Conservation (phyloP, 1,284 basidiomycete species). For the Ustilago sp. region DNA sequence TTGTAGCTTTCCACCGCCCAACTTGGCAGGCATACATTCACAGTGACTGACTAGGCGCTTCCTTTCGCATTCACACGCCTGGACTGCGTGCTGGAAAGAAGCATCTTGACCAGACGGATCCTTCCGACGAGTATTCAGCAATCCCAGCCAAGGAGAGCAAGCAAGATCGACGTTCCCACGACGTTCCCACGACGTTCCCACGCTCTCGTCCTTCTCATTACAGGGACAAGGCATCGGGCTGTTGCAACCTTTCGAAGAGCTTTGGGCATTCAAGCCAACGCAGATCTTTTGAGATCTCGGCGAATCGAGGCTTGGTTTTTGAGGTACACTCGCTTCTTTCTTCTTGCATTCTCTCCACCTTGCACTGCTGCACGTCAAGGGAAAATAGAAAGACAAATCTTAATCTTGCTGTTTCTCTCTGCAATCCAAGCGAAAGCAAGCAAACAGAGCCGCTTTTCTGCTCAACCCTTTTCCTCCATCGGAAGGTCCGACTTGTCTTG, state of each 20-base stretch:
- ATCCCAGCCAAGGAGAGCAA: background rate
- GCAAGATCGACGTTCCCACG: constrained; percentile 5
- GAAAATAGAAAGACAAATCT: background rate
- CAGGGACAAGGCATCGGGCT: background rate
- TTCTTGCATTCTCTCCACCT: background rate
- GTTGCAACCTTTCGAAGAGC: background rate
- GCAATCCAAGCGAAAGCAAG: background rate
- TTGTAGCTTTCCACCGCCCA: background rate
- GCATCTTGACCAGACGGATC: background rate
- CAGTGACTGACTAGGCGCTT: background rate
- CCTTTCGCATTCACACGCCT: background rate
- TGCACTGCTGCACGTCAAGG: background rate
- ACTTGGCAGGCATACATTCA: background rate
- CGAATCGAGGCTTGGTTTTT: background rate
- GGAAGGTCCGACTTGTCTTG: background rate
- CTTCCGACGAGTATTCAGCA: background rate
- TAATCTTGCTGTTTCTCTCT: constrained; percentile 1
- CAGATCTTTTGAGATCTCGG: background rate
- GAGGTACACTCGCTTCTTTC: background rate
- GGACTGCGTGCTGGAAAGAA: background rate
- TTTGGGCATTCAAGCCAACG: background rate
- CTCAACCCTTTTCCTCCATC: background rate
- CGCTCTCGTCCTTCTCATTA: background rate
- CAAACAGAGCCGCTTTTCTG: background rate
- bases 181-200: background rate